phyloP scores from a whole-genome alignment of 2,329 filamentous ascomycete genomes.

The Pyricularia sp. region DNA sequence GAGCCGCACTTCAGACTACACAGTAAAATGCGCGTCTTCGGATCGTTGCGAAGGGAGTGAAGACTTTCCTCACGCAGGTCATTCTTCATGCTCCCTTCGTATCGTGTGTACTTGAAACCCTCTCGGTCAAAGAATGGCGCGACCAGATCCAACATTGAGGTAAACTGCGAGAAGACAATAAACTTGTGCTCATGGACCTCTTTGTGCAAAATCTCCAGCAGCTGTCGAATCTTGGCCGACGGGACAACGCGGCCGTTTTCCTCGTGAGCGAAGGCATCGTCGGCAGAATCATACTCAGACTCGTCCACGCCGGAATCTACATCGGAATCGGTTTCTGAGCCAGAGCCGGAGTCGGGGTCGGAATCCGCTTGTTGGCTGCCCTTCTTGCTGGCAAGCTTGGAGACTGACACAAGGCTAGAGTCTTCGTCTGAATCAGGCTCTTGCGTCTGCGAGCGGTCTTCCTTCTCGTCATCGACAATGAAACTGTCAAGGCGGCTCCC shows the following conservation, averaged over 20 bases:
- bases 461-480: conserved; percentile 40
- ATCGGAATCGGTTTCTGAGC: conserved; percentile 22
- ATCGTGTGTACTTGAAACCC: conserved; percentile 73
- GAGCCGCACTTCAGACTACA: conserved; percentile 93
- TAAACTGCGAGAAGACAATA: conserved; percentile 98
- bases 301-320: background rate
- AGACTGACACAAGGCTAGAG: conserved; percentile 24
- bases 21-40: conserved; percentile 69
- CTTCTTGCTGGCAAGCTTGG: conserved; percentile 16
- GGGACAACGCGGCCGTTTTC: conserved; percentile 39
- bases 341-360: conserved; percentile 25
- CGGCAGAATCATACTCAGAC: conserved; percentile 1
- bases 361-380: conserved; percentile 13
- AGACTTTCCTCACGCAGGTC: conserved; percentile 85
- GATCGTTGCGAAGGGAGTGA: conserved; percentile 64
- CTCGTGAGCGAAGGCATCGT: background rate
- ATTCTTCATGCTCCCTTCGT: conserved; percentile 93
- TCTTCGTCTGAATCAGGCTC: conserved; percentile 21
- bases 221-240: conserved; percentile 86
- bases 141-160: conserved; percentile 92
- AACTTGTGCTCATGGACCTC: conserved; percentile 85
- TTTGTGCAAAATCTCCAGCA: conserved; percentile 69
- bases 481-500: conserved; percentile 47
- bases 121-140: conserved; percentile 78
- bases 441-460: conserved; percentile 15